phyloP scores from a whole-genome alignment of 805 yeast species.

The Suhomyces xylopsoci region DNA sequence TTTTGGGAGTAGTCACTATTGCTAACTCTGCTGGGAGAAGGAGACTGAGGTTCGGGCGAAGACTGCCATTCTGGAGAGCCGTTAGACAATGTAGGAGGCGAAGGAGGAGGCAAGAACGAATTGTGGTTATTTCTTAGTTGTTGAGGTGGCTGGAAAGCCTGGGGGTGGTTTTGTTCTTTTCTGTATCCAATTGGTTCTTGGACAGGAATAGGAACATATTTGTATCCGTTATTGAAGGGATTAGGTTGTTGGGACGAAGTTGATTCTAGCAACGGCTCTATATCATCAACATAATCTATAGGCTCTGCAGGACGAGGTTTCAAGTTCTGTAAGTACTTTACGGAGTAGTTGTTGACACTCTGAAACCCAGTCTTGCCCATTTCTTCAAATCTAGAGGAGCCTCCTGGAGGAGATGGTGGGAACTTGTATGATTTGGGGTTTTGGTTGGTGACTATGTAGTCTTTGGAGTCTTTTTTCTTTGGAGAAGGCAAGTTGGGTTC shows the following conservation, averaged over 20 bases:
- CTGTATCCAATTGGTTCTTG: constrained; percentile 28
- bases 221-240: constrained; percentile 6
- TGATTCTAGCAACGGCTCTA: constrained; percentile 26
- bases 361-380: constrained; percentile 5
- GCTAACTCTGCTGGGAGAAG: constrained; percentile 25
- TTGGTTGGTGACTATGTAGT: constrained; percentile 47
- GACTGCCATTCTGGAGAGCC: constrained; percentile 39
- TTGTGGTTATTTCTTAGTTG: constrained; percentile 14
- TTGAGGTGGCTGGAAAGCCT: constrained; percentile 2
- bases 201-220: constrained; percentile 41
- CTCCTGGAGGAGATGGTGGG: constrained; percentile 42
- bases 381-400: neutral
- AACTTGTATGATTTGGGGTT: constrained; percentile 54
- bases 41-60: constrained; percentile 35
- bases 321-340: constrained; percentile 39
- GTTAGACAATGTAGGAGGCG: constrained; percentile 28
- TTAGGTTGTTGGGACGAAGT: neutral
- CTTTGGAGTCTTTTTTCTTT: constrained; percentile 20
- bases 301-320: constrained; percentile 10
- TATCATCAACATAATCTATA: constrained; percentile 31
- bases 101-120: constrained; percentile 38
- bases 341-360: constrained; percentile 34
- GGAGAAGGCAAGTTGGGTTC: constrained; percentile 6
- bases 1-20: constrained; percentile 2
- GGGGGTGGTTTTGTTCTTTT: constrained; percentile 6